Evolutionary conservation across 192 early-diverging fungal genomes (phyloP).

Genomic region (Oehlia diaphana): DNA sequence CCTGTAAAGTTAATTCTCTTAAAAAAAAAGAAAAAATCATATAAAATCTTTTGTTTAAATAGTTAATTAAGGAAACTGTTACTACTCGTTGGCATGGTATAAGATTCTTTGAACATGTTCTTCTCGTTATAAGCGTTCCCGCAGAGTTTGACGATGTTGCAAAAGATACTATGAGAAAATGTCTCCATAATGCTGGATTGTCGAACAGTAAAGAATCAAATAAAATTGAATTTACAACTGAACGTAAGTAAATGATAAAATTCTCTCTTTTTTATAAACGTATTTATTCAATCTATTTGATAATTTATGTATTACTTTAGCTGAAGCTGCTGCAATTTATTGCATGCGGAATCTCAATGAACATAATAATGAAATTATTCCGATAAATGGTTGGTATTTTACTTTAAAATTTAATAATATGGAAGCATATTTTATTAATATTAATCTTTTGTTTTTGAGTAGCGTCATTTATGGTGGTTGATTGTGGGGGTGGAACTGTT

Average conservation of each 20-base stretch:
- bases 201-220: slow-evolving; percentile 15
- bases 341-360: background rate
- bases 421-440: too few relatives aligned
- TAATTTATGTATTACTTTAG: background rate
- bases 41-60: background rate
- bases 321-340: slow-evolving; percentile 12
- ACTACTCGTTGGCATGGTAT: background rate
- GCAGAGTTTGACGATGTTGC: slow-evolving; percentile 54
- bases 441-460: too few relatives aligned
- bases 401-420: too few relatives aligned
- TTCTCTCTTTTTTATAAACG: background rate
- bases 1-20: background rate
- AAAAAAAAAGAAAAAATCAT: too few relatives aligned
- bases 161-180: slow-evolving; percentile 54
- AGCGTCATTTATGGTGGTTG: slow-evolving; percentile 63
- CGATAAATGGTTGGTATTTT: background rate
- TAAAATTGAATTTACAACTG: background rate
- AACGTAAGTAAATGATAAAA: background rate
- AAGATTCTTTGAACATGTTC: slow-evolving; percentile 1
- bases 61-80: slow-evolving; percentile 14
- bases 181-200: slow-evolving; percentile 49
- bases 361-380: background rate
- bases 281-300: too few relatives aligned
- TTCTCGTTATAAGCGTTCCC: slow-evolving; percentile 43
- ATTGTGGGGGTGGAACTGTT: slow-evolving; percentile 61